phyloP scores from a whole-genome alignment of 2,329 filamentous ascomycete genomes.

The Penicillium sp. region DNA sequence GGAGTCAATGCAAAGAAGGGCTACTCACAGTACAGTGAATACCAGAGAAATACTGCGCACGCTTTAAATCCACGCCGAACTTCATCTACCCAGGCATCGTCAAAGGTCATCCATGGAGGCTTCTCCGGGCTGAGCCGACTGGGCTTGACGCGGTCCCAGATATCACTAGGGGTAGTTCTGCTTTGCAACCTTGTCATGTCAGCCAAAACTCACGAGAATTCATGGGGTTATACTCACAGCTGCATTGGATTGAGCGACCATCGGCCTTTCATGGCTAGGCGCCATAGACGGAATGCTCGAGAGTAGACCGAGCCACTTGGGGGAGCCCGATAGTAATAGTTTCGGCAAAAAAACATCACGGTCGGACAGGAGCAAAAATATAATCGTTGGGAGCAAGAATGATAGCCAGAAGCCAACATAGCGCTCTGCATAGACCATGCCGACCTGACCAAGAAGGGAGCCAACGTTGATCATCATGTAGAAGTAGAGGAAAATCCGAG shows the following conservation, averaged over 20 bases:
- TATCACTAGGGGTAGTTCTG: constrained; percentile 12
- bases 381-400: constrained; percentile 65
- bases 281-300: constrained; percentile 64
- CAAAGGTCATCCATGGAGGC: constrained; percentile 68
- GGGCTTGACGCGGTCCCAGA: constrained; percentile 37
- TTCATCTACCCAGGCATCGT: constrained; percentile 81
- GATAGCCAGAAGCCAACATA: constrained; percentile 75
- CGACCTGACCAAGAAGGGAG: constrained; percentile 60
- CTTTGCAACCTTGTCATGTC: constrained; percentile 15
- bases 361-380: constrained; percentile 64
- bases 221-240: constrained; percentile 45
- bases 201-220: not conserved
- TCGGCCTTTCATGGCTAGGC: constrained; percentile 62
- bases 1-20: too few species aligned
- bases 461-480: constrained; percentile 72
- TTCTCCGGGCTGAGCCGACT: constrained; percentile 22
- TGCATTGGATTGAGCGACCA: constrained; percentile 62
- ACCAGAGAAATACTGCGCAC: constrained; percentile 68
- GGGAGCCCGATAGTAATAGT: constrained; percentile 63
- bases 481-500: constrained; percentile 69
- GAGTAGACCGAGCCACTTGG: constrained; percentile 71
- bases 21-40: constrained; percentile 48
- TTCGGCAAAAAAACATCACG: constrained; percentile 60
- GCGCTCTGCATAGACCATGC: constrained; percentile 73
- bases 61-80: constrained; percentile 68